Evolutionary conservation across 768 basidiomycete species (phyloP).

Genomic region (Leccinellum albellum): DNA sequence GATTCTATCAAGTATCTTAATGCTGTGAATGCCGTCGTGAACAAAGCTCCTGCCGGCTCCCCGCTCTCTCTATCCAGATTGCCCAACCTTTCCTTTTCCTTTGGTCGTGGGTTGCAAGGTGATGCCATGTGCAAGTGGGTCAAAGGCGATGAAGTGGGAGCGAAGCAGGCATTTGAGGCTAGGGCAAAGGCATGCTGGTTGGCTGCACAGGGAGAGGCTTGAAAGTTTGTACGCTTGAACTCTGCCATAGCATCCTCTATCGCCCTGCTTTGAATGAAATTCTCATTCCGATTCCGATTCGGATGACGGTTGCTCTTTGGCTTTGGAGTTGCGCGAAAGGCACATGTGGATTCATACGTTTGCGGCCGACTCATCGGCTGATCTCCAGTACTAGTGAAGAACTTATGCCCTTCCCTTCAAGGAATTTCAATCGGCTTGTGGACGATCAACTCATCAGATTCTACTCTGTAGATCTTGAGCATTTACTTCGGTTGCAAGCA

Average conservation of each 20-base stretch:
- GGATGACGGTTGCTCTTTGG: background rate
- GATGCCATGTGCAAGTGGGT: slow-evolving; percentile 47
- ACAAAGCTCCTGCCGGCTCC: slow-evolving; percentile 31
- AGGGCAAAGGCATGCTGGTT: slow-evolving; percentile 43
- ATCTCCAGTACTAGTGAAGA: background rate
- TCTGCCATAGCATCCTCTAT: background rate
- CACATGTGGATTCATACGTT: background rate
- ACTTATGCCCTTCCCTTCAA: background rate
- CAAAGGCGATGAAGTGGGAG: slow-evolving; percentile 39
- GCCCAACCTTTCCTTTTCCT: slow-evolving; percentile 47
- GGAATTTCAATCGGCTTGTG: background rate
- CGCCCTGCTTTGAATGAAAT: background rate
- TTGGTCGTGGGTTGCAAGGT: slow-evolving; percentile 48
- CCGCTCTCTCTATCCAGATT: slow-evolving; percentile 34
- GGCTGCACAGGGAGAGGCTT: slow-evolving; percentile 37
- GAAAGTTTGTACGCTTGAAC: slow-evolving; percentile 4
- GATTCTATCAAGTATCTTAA: slow-evolving; percentile 41
- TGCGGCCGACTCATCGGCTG: background rate
- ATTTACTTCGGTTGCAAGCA: background rate
- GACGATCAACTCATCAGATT: background rate
- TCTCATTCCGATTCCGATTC: background rate
- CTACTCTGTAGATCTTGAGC: background rate
- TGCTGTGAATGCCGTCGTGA: slow-evolving; percentile 38
- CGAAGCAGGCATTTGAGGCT: slow-evolving; percentile 38
- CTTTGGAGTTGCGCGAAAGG: background rate